Evolutionary conservation across 108 stramenopile species (phyloP).

Genomic region (Conticribra guillardii): DNA sequence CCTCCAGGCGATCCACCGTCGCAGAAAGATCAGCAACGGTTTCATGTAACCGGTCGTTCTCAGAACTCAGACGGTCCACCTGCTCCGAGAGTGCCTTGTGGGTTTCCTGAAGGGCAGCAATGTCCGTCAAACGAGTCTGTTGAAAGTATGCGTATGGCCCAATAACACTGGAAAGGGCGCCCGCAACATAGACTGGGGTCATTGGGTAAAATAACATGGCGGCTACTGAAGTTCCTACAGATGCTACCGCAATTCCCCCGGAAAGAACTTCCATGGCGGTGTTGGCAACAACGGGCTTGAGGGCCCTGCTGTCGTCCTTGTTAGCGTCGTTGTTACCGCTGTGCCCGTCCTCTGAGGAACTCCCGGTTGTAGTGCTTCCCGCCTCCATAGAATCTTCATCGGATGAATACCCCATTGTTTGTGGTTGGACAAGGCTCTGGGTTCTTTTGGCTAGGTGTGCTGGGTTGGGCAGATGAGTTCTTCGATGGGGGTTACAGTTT

Average conservation of each 20-base stretch:
- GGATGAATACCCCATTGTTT: too few species aligned
- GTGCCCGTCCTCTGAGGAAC: not conserved
- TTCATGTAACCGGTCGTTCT: conserved; percentile 40
- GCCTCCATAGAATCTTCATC: conserved; percentile 19
- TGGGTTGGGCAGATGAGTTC: too few species aligned
- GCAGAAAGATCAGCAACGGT: conserved; percentile 46
- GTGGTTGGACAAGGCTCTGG: too few species aligned
- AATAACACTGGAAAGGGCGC: conserved; percentile 55
- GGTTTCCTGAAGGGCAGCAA: conserved; percentile 49
- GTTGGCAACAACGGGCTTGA: conserved; percentile 60
- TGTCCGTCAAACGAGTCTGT: conserved; percentile 45
- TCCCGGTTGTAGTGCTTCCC: conserved; percentile 5
- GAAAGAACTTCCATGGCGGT: conserved; percentile 58
- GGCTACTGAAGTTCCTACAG: conserved; percentile 55
- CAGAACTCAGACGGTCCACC: conserved; percentile 39
- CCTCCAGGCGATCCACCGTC: conserved; percentile 50
- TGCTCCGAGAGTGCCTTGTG: conserved; percentile 46
- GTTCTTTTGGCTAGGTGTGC: too few species aligned
- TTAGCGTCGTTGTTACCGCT: not conserved
- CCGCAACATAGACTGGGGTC: conserved; percentile 59
- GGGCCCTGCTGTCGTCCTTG: not conserved
- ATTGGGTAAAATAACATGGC: conserved; percentile 67
- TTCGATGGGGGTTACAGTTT: too few species aligned
- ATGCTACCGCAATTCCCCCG: conserved; percentile 51
- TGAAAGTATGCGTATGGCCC: conserved; percentile 51